These are phyloP conservation scores for Diaporthe velutina DNA, from an alignment of 2,329 filamentous ascomycete genomes.

Conservation along the genomic window DNA sequence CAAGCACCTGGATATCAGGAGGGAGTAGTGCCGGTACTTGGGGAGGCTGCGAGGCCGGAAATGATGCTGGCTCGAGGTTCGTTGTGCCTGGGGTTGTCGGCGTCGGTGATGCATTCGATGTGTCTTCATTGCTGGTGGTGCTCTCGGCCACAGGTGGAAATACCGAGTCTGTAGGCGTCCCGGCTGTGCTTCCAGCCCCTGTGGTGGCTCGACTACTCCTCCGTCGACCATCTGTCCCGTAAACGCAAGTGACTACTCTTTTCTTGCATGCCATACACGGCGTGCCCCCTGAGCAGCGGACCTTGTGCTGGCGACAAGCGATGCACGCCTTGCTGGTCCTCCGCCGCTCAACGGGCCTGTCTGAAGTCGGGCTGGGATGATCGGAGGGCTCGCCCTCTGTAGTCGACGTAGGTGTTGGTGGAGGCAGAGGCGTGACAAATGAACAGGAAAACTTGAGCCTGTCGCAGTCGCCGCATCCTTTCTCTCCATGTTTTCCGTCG, in stretches of 20 bases:
- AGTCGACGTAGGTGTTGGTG: slow-evolving; percentile 17
- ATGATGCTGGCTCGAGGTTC: slow-evolving; percentile 8
- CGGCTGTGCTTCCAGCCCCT: slow-evolving; percentile 15
- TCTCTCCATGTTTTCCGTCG: slow-evolving; percentile 31
- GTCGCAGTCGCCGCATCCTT: slow-evolving; percentile 38
- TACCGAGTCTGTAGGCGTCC: slow-evolving; percentile 33
- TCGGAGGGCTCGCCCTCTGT: slow-evolving; percentile 17
- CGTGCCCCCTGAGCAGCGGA: slow-evolving; percentile 35
- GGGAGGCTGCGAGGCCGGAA: neutral
- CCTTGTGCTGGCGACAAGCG: slow-evolving; percentile 37
- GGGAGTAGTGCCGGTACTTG: neutral
- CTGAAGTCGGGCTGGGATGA: slow-evolving; percentile 29
- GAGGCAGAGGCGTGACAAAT: slow-evolving; percentile 36
- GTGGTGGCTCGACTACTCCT: slow-evolving; percentile 20
- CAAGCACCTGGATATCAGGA: slow-evolving; percentile 29
- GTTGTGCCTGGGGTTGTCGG: slow-evolving; percentile 32
- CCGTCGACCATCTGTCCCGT: slow-evolving; percentile 30
- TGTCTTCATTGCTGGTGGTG: slow-evolving; percentile 25
- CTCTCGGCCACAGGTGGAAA: slow-evolving; percentile 22
- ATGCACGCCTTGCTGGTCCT: slow-evolving; percentile 39
- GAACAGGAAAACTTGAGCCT: slow-evolving; percentile 38
- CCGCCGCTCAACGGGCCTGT: slow-evolving; percentile 35
- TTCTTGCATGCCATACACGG: slow-evolving; percentile 39
- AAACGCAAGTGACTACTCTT: slow-evolving; percentile 33
- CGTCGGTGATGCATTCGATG: slow-evolving; percentile 33